Conservation (phyloP, 108 stramenopile species). For the Mediolabrus comicus region DNA sequence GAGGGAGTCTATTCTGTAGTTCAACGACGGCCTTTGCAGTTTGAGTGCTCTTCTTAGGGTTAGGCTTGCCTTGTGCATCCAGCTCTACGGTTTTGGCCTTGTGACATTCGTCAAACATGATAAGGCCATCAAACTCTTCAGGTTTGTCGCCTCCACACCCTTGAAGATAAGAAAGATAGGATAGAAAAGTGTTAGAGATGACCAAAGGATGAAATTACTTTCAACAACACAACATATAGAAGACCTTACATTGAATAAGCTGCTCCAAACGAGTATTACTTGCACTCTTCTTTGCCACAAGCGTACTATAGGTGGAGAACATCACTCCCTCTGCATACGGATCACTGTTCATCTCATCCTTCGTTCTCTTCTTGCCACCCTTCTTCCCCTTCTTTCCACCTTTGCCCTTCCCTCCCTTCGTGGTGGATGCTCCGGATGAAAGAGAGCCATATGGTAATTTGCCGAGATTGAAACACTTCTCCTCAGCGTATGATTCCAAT, state of each 20-base stretch:
- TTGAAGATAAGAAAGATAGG: not conserved
- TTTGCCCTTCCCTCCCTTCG: constrained; percentile 17
- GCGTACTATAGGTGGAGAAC: constrained; percentile 29
- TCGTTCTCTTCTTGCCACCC: constrained; percentile 13
- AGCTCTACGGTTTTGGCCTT: constrained; percentile 50
- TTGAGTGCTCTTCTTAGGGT: constrained; percentile 27
- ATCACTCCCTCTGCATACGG: constrained; percentile 27
- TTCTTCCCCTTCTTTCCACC: constrained; percentile 17
- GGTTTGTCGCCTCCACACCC: constrained; percentile 32
- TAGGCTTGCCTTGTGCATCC: constrained; percentile 24
- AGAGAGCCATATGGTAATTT: constrained; percentile 41
- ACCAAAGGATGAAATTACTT: not conserved
- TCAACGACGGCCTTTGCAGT: constrained; percentile 59
- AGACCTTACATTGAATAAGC: constrained; percentile 34
- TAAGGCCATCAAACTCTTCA: constrained; percentile 49
- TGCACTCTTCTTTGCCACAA: constrained; percentile 12
- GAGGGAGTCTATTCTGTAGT: constrained; percentile 63
- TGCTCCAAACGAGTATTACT: constrained; percentile 36
- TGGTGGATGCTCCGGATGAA: not conserved
- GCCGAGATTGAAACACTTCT: constrained; percentile 38
- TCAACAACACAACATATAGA: not conserved
- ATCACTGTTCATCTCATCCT: not conserved
- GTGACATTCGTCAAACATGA: constrained; percentile 45
- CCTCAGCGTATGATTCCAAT: constrained; percentile 21
- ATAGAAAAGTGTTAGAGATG: not conserved